These are phyloP conservation scores for Colletotrichum filicis DNA, from an alignment of 2,329 filamentous ascomycete genomes.

Conservation along the genomic window DNA sequence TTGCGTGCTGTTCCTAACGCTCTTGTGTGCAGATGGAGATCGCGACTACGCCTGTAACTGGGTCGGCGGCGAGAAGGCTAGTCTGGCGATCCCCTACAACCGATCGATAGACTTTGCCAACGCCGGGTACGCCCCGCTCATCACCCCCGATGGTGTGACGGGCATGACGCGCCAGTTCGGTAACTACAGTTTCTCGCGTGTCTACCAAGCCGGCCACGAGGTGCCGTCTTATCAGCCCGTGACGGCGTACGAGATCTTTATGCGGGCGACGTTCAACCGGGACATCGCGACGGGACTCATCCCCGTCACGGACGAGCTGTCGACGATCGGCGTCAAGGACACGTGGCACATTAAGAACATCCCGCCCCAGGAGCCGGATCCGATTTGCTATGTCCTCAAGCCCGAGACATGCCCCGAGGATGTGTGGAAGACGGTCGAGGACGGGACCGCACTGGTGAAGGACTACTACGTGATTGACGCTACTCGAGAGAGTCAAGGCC, in stretches of 20 bases:
- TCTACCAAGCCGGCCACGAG: conserved; percentile 69
- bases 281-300: conserved; percentile 63
- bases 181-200: conserved; percentile 70
- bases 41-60: conserved; percentile 60
- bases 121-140: conserved; percentile 74
- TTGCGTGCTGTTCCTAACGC: not conserved
- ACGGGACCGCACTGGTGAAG: conserved; percentile 62
- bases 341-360: conserved; percentile 61
- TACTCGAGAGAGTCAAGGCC: not conserved
- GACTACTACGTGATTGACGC: conserved; percentile 45
- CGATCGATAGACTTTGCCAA: conserved; percentile 59
- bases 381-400: conserved; percentile 69
- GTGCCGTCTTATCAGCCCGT: conserved; percentile 63
- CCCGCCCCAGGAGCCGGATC: conserved; percentile 55
- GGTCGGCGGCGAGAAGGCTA: conserved; percentile 72
- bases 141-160: conserved; percentile 71
- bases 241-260: conserved; percentile 60
- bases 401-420: conserved; percentile 66
- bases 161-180: conserved; percentile 77
- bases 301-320: conserved; percentile 50
- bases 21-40: conserved; percentile 49
- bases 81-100: conserved; percentile 59
- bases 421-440: conserved; percentile 61
- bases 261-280: conserved; percentile 60
- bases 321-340: conserved; percentile 41